Base-by-base conservation (phyloP, 192 early-diverging fungal species). In the Coemansia sp. region DNA sequence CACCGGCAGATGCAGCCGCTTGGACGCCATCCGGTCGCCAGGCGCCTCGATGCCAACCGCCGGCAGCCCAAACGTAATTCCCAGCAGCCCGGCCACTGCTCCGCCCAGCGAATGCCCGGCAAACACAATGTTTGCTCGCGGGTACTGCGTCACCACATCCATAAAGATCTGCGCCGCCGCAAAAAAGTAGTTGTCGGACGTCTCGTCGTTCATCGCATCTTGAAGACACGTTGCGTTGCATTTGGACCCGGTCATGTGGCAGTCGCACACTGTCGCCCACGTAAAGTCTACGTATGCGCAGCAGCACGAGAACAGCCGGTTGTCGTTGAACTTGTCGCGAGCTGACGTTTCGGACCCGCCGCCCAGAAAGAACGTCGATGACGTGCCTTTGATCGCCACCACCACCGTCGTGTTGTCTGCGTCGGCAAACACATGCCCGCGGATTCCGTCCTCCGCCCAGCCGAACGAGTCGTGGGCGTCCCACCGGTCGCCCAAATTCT, bases 281-380 rank as follows among this genome's bases (percentile, higher is more conserved):
- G 81, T 82, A 34, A 86, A 86, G 50, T 87, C 86, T 9, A 89
- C 90, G 40, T 87, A 86, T 7, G 88, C 96, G 77, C 96, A 98
- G 76, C 96, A 98, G 79, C 96, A 98, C 2, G 93, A 95, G 66
- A 96, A 98, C 63, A 97, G 84, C 10, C 91, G 82, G 70, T 97
- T 98, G 79, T 97, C 95, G 76, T 93, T 93, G 47, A 77, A 76
- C 70, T 90, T 92, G 77, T 93, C 91, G 21, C 84, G 83, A 3
- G 82, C 76, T 6, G 85, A 83, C 5, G 91, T 93, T 8, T 86
- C 84, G 0, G 88, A 87, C n/a, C 81, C 86, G 23, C 85, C 86
- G 61, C 85, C 83, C n/a, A 82, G 65, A 59, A 88, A 85, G 36
- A 89, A 75, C 15, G 79, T 81, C 37, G 85, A 86, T 40, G 82